Percentiles rank a stretch among this genome's conserved stretches.
These are phyloP conservation scores for Paecilomyces sp. DNA, from an alignment of 2,329 filamentous ascomycete species.

Conservation along the genomic window DNA sequence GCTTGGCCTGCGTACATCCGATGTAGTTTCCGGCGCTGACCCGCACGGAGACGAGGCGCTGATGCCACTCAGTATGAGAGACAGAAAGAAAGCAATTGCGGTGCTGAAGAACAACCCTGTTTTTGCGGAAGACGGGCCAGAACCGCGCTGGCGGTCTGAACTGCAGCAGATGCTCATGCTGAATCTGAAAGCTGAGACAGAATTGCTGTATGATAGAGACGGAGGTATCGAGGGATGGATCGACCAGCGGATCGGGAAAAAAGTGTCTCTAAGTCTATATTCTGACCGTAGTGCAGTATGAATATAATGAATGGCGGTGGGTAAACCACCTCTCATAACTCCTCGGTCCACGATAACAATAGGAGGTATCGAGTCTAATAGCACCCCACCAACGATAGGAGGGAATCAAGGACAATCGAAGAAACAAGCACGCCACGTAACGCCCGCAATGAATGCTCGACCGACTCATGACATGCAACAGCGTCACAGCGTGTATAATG, in stretches of 20 bases:
- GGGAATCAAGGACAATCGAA: neutral
- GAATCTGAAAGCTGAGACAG: slow-evolving; percentile 56
- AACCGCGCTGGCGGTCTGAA: slow-evolving; percentile 43
- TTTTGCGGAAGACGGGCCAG: slow-evolving; percentile 36
- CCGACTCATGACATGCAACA: neutral
- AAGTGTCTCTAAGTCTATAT: neutral
- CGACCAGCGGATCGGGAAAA: slow-evolving; percentile 16
- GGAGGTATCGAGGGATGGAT: slow-evolving; percentile 39
- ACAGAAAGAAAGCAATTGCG: slow-evolving; percentile 47
- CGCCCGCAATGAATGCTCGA: neutral
- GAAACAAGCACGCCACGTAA: neutral
- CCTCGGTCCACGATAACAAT: neutral
- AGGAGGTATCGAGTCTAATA: neutral
- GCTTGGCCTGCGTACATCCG: slow-evolving; percentile 49
- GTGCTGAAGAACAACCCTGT: slow-evolving; percentile 45
- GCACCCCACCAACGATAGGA: neutral
- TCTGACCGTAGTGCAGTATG: neutral
- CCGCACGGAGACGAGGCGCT: slow-evolving; percentile 16
- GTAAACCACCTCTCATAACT: neutral
- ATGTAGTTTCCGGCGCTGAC: slow-evolving; percentile 24
- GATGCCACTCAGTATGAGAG: slow-evolving; percentile 45
- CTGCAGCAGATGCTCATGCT: slow-evolving; percentile 57
- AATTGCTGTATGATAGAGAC: slow-evolving; percentile 42
- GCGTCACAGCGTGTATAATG: slow-evolving; percentile 1
- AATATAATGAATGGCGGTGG: neutral